Conservation (phyloP, 805 yeast species). For the Starmera amethionina region DNA sequence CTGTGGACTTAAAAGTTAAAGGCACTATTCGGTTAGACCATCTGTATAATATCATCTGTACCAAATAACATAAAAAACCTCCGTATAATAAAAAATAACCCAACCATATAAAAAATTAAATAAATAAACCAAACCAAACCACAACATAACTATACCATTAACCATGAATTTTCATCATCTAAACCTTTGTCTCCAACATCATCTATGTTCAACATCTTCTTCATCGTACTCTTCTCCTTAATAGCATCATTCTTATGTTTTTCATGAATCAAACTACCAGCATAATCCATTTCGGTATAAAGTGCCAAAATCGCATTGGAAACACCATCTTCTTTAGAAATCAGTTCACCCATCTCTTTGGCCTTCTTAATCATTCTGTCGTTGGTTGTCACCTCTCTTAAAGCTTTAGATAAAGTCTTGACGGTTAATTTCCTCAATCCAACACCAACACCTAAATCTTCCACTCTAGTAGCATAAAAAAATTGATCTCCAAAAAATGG, state of each 20-base stretch:
- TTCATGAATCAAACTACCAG: constrained; percentile 42
- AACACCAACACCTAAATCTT: constrained; percentile 82
- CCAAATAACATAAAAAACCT: no score
- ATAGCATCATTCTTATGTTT: constrained; percentile 24
- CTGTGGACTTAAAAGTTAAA: no score
- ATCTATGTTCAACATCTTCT: no score
- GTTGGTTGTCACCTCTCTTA: constrained; percentile 59
- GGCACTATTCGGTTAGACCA: no score
- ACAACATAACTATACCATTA: no score
- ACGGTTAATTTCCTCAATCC: constrained; percentile 58
- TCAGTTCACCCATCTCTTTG: constrained; percentile 45
- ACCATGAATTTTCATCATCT: no score
- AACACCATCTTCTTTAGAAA: constrained; percentile 75
- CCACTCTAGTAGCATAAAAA: constrained; percentile 80
- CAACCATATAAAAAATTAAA: no score
- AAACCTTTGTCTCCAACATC: no score
- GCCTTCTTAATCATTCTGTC: constrained; percentile 64
- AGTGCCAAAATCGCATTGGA: constrained; percentile 62
- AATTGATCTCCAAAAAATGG: constrained; percentile 97
- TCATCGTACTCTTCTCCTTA: no score
- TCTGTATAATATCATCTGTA: no score
- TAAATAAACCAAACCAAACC: no score
- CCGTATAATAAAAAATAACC: no score
- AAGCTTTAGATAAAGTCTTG: constrained; percentile 53
- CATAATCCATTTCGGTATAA: constrained; percentile 74